phyloP scores from a whole-genome alignment of 2,329 filamentous ascomycete genomes.

The Cryoendolithus antarcticus region DNA sequence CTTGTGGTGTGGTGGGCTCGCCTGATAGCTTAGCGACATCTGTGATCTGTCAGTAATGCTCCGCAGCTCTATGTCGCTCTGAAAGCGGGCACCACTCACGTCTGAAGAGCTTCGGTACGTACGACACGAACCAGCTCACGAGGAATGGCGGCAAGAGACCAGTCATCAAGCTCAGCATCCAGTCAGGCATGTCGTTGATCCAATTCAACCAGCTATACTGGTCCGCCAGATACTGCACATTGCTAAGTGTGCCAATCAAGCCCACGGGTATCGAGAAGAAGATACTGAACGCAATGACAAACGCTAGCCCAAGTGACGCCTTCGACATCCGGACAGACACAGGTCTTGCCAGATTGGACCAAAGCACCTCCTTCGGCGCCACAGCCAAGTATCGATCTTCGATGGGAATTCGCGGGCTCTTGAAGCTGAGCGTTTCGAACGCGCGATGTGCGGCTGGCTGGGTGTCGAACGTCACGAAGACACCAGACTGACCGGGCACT shows the following conservation, averaged over 20 bases:
- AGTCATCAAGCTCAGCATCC: constrained; percentile 18
- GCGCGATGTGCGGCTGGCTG: constrained; percentile 78
- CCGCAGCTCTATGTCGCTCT: neutral
- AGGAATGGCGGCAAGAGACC: constrained; percentile 22
- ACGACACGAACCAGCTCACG: constrained; percentile 21
- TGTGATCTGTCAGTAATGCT: neutral
- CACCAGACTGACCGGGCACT: constrained; percentile 50
- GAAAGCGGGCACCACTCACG: constrained; percentile 4
- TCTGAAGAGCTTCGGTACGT: constrained; percentile 24
- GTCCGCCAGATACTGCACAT: constrained; percentile 21
- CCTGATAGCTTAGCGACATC: constrained; percentile 22
- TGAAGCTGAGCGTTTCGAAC: constrained; percentile 43
- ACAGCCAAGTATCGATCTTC: constrained; percentile 32
- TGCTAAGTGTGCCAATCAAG: constrained; percentile 22
- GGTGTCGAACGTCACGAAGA: constrained; percentile 77
- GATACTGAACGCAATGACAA: constrained; percentile 23
- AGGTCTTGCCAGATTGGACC: constrained; percentile 32
- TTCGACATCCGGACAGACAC: constrained; percentile 16
- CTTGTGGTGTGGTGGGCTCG: constrained; percentile 30
- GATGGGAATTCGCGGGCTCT: constrained; percentile 21
- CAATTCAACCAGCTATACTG: constrained; percentile 17
- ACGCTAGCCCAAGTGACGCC: constrained; percentile 18
- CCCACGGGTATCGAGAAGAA: constrained; percentile 25
- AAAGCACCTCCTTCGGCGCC: constrained; percentile 34
- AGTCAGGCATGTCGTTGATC: constrained; percentile 19